Evolutionary conservation across 2,329 filamentous ascomycete species (phyloP).

Genomic region (Ophiostoma ips): DNA sequence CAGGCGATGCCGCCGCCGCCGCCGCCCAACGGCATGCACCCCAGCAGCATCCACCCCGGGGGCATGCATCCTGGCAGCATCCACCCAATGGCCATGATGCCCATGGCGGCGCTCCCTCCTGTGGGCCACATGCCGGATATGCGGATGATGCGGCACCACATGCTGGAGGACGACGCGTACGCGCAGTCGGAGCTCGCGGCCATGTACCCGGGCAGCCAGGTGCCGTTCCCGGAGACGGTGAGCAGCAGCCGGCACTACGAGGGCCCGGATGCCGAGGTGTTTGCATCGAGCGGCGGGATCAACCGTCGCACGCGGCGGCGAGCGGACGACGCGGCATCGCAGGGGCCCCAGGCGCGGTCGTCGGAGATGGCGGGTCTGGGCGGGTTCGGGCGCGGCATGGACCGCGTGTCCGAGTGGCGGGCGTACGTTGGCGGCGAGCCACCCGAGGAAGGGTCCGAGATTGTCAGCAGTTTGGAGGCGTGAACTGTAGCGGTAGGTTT

Average conservation of each 20-base stretch:
- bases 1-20: slow-evolving; percentile 10
- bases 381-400: slow-evolving; percentile 30
- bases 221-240: not conserved
- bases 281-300: not conserved
- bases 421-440: slow-evolving; percentile 31
- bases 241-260: slow-evolving; percentile 1
- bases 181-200: slow-evolving; percentile 11
- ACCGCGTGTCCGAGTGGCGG: slow-evolving; percentile 35
- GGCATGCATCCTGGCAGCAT: not conserved
- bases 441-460: slow-evolving; percentile 18
- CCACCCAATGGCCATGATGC: slow-evolving; percentile 15
- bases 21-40: not conserved
- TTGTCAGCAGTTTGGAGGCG: not conserved
- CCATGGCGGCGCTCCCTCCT: slow-evolving; percentile 19
- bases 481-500: not conserved
- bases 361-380: slow-evolving; percentile 35
- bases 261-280: slow-evolving; percentile 1
- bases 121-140: slow-evolving; percentile 16
- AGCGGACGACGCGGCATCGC: not conserved
- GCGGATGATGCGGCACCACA: slow-evolving; percentile 25
- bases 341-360: slow-evolving; percentile 17
- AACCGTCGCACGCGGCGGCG: slow-evolving; percentile 1
- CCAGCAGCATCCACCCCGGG: not conserved
- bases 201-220: not conserved
- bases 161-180: slow-evolving; percentile 28